Evolutionary conservation across 495 filamentous ascomycete species (phyloP), one percentile per base, ranked within the genome.

Genomic region (Ascobolus immersus): DNA sequence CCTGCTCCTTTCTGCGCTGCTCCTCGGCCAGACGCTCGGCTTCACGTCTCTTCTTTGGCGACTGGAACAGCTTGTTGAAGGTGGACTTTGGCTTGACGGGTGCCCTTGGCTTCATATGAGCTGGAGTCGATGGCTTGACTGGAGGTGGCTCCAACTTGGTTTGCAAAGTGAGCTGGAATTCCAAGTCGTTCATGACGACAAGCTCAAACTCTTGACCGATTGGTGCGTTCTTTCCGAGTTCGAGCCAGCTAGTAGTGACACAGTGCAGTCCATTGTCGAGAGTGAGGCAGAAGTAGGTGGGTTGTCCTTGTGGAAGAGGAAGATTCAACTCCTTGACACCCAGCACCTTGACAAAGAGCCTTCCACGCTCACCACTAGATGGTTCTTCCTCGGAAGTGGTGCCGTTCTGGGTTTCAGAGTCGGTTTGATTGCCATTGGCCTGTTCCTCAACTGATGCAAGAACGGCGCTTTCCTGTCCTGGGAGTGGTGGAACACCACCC

Each of bases 141-240:
- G 70, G 66, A 12, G 77, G 77, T 43, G 74, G 71, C 40, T 90
- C 77, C 17, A 92, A 60, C 58, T 92, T 93, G 38, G 84, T 86
- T 39, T 93, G 89, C 14, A 96, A 65, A 1, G 86, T 94, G 19
- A 96, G 64, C 48, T 93, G 84, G 53, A 96, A 96, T 51, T 96
- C 86, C 15, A 96, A 64, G 43, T 94, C 84, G 43, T 90, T 81
- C 24, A 89, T 74, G 24, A 96, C 86, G 34, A 93, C 82, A 46
- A 96, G 69, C 52, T 96, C 86, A 39, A 96, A 96, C 50, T 96
- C 86, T 45, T 96, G 86, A 13, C 86, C 86, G 43, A 96, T 93
- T 3, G 89, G 84, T 12, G 89, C 89, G 26, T 71, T 81, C 38
- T 75, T 77, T 31, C 81, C 89, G 17, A 96, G 60, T 50, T 96